Conservation (phyloP, 192 early-diverging fungal species). For the Coemansia sp. region DNA sequence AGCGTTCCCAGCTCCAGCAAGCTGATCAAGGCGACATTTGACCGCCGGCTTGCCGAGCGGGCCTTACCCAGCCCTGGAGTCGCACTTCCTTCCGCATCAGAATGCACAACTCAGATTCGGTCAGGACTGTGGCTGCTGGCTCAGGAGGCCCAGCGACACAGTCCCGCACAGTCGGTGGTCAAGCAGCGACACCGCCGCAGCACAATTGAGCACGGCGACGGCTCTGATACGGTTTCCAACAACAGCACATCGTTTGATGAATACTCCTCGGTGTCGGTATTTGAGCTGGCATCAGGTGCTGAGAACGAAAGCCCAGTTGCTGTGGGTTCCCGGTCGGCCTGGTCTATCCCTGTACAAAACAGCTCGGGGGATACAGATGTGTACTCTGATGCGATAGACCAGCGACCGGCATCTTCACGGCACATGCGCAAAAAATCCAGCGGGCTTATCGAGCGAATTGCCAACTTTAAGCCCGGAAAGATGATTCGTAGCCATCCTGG, state of each 20-base stretch:
- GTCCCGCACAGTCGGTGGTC: constrained; percentile 18
- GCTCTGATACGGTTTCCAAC: constrained; percentile 24
- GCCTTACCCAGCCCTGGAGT: background rate
- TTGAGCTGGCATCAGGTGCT: constrained; percentile 12
- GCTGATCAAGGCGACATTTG: background rate
- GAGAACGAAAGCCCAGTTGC: background rate
- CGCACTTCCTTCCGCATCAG: constrained; percentile 22
- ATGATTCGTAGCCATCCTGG: background rate
- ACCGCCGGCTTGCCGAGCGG: background rate
- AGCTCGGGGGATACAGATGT: background rate
- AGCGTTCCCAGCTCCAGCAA: background rate
- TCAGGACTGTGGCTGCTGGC: constrained; percentile 34
- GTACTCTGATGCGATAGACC: background rate
- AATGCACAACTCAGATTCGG: constrained; percentile 29
- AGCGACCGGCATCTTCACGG: background rate
- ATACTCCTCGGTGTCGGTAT: constrained; percentile 22
- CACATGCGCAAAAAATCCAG: constrained; percentile 41
- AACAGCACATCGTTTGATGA: constrained; percentile 22
- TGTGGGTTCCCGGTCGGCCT: background rate
- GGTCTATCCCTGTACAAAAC: background rate
- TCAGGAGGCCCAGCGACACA: constrained; percentile 21
- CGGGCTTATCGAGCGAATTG: constrained; percentile 42
- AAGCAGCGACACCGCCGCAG: constrained; percentile 32
- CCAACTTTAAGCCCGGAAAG: constrained; percentile 17
- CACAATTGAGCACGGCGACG: constrained; percentile 16